phyloP scores from a whole-genome alignment of 345 rosid species.

The Rhodamnia rubescens region DNA sequence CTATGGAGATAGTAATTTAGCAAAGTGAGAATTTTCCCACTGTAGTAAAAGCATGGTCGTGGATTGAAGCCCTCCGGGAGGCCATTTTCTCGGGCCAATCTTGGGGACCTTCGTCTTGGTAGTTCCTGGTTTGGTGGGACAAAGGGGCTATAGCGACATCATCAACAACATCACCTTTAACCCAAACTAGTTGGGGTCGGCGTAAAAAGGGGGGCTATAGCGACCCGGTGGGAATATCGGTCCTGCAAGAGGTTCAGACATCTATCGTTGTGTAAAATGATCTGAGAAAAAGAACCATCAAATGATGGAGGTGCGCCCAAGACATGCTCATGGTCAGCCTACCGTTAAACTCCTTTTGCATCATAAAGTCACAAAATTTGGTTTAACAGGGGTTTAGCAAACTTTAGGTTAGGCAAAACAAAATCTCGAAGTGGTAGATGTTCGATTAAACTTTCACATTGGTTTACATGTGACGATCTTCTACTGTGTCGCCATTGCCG shows the following conservation, averaged over 20 bases:
- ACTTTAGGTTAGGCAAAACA: background rate
- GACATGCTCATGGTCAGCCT: background rate
- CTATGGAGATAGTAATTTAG: background rate
- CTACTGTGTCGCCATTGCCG: background rate
- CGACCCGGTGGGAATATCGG: background rate
- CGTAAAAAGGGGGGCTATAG: too few relatives aligned
- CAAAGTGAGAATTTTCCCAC: background rate
- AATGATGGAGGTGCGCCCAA: background rate
- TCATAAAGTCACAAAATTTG: background rate
- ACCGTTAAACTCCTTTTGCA: background rate
- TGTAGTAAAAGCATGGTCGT: background rate
- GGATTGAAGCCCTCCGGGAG: background rate
- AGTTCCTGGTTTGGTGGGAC: background rate
- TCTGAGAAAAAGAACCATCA: background rate
- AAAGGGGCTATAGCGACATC: background rate
- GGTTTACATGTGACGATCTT: background rate
- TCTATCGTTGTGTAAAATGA: background rate
- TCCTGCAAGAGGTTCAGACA: background rate
- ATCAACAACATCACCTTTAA: too few relatives aligned
- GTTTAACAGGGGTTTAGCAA: background rate
- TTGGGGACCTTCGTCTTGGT: background rate
- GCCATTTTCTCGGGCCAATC: background rate
- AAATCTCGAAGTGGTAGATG: background rate
- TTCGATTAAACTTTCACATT: background rate
- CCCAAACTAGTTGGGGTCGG: too few relatives aligned